Conservation (phyloP, 176 grass and related monocot species). For the Aegilops tauschii region DNA sequence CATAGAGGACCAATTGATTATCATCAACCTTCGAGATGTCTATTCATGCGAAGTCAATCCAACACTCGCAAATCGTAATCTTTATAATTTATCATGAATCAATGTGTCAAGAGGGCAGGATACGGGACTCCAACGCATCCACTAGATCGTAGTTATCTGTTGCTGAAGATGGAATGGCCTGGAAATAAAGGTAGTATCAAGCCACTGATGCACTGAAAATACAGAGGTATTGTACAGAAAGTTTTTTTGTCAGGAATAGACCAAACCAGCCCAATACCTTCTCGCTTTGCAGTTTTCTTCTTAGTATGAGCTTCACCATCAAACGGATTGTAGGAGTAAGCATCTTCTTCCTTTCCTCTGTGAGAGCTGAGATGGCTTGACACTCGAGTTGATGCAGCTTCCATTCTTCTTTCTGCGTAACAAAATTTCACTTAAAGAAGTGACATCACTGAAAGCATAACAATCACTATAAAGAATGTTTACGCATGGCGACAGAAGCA, state of each 20-base stretch:
- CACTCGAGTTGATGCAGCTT: conserved; percentile 82
- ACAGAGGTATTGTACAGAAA: background rate
- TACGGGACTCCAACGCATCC: conserved; percentile 79
- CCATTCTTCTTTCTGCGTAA: conserved; percentile 76
- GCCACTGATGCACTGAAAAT: background rate
- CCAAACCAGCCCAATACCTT: conserved; percentile 41
- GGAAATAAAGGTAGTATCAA: conserved; percentile 25
- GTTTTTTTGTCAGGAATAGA: conserved; percentile 7
- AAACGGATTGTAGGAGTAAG: conserved; percentile 77
- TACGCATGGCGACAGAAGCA: background rate
- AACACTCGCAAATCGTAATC: conserved; percentile 13
- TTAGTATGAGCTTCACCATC: conserved; percentile 64
- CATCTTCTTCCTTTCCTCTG: conserved; percentile 74
- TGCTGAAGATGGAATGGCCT: conserved; percentile 71
- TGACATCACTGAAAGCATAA: background rate
- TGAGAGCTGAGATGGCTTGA: conserved; percentile 42
- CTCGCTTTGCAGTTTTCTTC: conserved; percentile 62
- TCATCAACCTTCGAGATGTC: conserved; percentile 72
- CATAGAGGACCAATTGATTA: conserved; percentile 81
- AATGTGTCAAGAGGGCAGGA: conserved; percentile 41
- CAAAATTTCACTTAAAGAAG: background rate
- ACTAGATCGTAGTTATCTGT: conserved; percentile 70
- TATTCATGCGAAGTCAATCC: conserved; percentile 39
- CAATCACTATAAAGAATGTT: background rate
- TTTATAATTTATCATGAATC: background rate